phyloP scores from a whole-genome alignment of 371 early-diverging fungal species.

The Mucor sp. region DNA sequence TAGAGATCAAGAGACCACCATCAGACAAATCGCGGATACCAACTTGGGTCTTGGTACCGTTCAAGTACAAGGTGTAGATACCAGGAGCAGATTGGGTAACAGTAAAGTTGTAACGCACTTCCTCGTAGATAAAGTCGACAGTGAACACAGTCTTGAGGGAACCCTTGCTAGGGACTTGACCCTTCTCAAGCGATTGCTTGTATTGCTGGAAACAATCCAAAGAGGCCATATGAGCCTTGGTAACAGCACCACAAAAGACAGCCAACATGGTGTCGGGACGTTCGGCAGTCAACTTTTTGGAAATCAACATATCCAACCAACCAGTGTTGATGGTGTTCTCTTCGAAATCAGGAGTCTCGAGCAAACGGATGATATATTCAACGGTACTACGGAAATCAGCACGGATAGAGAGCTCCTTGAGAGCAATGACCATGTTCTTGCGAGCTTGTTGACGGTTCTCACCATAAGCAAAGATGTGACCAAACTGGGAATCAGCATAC shows the following conservation, averaged over 20 bases:
- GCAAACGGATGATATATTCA: constrained; percentile 93
- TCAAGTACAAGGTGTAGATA: constrained; percentile 78
- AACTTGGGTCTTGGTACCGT: constrained; percentile 82
- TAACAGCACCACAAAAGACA: constrained; percentile 91
- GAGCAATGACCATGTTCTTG: constrained; percentile 95
- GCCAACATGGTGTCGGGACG: constrained; percentile 90
- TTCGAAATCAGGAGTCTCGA: constrained; percentile 90
- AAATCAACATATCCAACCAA: constrained; percentile 95
- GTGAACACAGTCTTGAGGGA: constrained; percentile 74
- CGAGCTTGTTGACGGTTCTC: constrained; percentile 92
- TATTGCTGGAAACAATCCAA: constrained; percentile 72
- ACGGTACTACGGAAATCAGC: constrained; percentile 98
- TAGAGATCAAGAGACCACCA: constrained; percentile 89
- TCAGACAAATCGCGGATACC: constrained; percentile 86
- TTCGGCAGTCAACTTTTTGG: constrained; percentile 87
- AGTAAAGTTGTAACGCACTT: constrained; percentile 85
- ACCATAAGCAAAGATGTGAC: constrained; percentile 98
- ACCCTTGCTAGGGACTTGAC: constrained; percentile 84
- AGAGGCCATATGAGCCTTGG: constrained; percentile 77
- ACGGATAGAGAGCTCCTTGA: constrained; percentile 97
- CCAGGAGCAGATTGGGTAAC: constrained; percentile 83
- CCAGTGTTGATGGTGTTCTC: constrained; percentile 93
- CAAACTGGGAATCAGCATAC: constrained; percentile 99
- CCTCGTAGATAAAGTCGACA: constrained; percentile 91
- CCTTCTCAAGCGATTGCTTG: constrained; percentile 83